Evolutionary conservation across 176 grass and related monocot genomes (phyloP).

Genomic region (Hyparrhenia diplandra): DNA sequence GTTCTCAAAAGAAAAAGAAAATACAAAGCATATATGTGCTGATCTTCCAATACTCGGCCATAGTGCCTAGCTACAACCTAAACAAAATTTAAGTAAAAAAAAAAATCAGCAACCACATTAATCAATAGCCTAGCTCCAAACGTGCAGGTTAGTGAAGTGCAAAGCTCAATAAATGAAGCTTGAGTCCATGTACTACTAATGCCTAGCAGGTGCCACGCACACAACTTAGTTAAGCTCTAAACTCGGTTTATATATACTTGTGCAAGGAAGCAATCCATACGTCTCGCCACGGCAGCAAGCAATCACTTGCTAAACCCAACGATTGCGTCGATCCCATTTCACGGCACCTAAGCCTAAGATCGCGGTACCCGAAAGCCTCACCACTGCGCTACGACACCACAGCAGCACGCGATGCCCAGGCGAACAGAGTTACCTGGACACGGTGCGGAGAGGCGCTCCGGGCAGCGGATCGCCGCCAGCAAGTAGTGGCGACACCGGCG

Average conservation of each 20-base stretch:
- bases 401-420: background rate
- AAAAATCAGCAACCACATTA: background rate
- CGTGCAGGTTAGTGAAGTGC: background rate
- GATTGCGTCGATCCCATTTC: background rate
- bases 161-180: slow-evolving; percentile 1
- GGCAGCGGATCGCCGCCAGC: background rate
- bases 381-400: background rate
- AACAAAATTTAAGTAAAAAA: background rate
- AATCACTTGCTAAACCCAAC: background rate
- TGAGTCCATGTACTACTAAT: background rate
- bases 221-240: background rate
- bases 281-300: background rate
- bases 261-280: background rate
- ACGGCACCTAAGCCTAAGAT: background rate
- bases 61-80: background rate
- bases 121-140: background rate
- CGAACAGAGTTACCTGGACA: slow-evolving; percentile 12
- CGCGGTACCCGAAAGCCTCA: slow-evolving; percentile 2
- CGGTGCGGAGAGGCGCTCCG: background rate
- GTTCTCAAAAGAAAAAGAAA: background rate
- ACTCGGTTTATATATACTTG: background rate
- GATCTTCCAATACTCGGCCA: background rate
- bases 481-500: background rate
- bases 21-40: background rate
- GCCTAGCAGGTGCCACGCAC: background rate